Evolutionary conservation across 2,329 filamentous ascomycete species (phyloP).

Genomic region (Apiospora koreana): DNA sequence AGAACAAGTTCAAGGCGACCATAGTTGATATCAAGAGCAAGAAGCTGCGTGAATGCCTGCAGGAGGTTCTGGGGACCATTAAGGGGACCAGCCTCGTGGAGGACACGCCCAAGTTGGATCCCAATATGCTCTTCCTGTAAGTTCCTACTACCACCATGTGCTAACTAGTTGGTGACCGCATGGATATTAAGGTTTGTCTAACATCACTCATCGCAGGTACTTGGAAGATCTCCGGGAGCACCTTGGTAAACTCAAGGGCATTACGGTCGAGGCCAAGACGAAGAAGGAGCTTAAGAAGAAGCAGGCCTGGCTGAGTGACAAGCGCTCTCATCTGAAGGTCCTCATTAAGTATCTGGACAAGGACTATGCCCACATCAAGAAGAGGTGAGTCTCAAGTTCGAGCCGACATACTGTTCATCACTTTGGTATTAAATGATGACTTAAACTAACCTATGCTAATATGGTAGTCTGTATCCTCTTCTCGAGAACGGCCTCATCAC

Average conservation of each 20-base stretch:
- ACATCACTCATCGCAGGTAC: slow-evolving; percentile 51
- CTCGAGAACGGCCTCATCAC: slow-evolving; percentile 82
- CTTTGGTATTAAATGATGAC: no score
- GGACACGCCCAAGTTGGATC: slow-evolving; percentile 72
- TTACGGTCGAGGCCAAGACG: slow-evolving; percentile 46
- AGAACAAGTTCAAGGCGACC: slow-evolving; percentile 74
- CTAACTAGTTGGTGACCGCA: no score
- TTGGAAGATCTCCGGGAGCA: slow-evolving; percentile 72
- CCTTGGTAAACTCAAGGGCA: slow-evolving; percentile 65
- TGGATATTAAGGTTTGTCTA: neutral
- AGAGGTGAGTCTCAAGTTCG: slow-evolving; percentile 42
- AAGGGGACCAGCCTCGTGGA: slow-evolving; percentile 80
- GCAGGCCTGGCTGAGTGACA: slow-evolving; percentile 56
- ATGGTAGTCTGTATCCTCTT: slow-evolving; percentile 70
- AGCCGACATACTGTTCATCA: neutral
- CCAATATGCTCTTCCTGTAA: slow-evolving; percentile 69
- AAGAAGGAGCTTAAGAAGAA: slow-evolving; percentile 64
- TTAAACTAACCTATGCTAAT: neutral
- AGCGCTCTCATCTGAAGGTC: slow-evolving; percentile 68
- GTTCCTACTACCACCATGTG: slow-evolving; percentile 21
- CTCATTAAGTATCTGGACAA: slow-evolving; percentile 76
- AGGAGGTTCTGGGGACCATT: slow-evolving; percentile 72
- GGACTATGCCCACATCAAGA: slow-evolving; percentile 78
- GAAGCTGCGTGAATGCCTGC: slow-evolving; percentile 68
- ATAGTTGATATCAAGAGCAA: slow-evolving; percentile 86